phyloP scores from a whole-genome alignment of 2,329 filamentous ascomycete genomes.

The Zalaria obscura region DNA sequence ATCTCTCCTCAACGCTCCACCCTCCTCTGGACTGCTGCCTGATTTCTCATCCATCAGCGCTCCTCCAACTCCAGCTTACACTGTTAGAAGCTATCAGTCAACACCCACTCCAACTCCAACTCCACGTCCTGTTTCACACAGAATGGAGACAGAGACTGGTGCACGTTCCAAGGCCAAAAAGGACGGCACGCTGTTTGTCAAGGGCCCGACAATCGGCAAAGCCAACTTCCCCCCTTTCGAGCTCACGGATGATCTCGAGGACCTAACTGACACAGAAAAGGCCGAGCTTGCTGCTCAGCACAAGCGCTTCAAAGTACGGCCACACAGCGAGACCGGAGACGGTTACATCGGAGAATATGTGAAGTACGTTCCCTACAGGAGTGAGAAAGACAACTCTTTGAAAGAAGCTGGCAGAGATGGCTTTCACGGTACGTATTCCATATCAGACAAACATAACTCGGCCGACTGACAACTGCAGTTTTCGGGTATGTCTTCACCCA shows the following conservation, averaged over 20 bases:
- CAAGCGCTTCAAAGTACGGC: slow-evolving; percentile 49
- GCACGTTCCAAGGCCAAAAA: slow-evolving; percentile 46
- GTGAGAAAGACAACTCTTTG: slow-evolving; percentile 79
- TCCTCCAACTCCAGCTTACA: slow-evolving; percentile 14
- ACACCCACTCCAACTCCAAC: slow-evolving; percentile 11
- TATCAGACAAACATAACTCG: background rate
- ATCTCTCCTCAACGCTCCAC: slow-evolving; percentile 4
- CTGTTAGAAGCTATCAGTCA: slow-evolving; percentile 9
- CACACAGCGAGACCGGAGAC: slow-evolving; percentile 36
- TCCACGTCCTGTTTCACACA: slow-evolving; percentile 10
- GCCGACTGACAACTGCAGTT: slow-evolving; percentile 34
- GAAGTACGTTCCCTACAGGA: slow-evolving; percentile 79
- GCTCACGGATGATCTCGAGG: slow-evolving; percentile 28
- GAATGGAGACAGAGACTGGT: background rate
- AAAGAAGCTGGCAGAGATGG: slow-evolving; percentile 76
- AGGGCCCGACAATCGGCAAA: slow-evolving; percentile 47
- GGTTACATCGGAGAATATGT: slow-evolving; percentile 31
- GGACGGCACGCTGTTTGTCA: slow-evolving; percentile 48
- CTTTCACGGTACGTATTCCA: slow-evolving; percentile 59
- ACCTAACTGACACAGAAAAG: slow-evolving; percentile 10
- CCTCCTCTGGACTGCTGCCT: slow-evolving; percentile 2
- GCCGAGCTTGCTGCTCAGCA: slow-evolving; percentile 44
- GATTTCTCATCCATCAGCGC: slow-evolving; percentile 7
- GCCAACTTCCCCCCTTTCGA: slow-evolving; percentile 67
- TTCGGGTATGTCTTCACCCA: slow-evolving; percentile 73